Conservation (phyloP, 345 rosid genomes). For the Turritis glabra region DNA sequence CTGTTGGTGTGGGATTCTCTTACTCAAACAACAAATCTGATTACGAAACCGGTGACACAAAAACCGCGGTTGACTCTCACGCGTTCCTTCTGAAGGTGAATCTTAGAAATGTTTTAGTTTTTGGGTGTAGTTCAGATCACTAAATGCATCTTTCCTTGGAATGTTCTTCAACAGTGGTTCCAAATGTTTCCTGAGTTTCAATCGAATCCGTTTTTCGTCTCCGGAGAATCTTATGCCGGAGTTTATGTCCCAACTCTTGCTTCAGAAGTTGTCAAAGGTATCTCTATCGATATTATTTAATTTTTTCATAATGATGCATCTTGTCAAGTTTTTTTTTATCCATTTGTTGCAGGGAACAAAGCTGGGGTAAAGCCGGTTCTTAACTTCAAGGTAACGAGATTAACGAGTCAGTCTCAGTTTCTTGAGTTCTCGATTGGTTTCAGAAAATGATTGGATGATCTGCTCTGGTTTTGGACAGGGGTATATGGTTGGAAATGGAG, state of each 20-base stretch:
- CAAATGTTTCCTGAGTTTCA: slow-evolving; percentile 75
- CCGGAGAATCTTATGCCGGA: slow-evolving; percentile 98
- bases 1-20: slow-evolving; percentile 93
- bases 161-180: slow-evolving; percentile 68
- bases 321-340: neutral
- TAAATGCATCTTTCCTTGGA: neutral
- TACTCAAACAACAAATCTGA: slow-evolving; percentile 67
- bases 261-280: slow-evolving; percentile 78
- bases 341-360: slow-evolving; percentile 55
- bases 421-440: neutral
- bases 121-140: neutral
- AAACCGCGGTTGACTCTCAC: slow-evolving; percentile 82
- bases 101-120: neutral
- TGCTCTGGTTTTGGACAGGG: slow-evolving; percentile 50
- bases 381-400: slow-evolving; percentile 64
- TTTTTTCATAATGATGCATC: neutral
- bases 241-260: slow-evolving; percentile 92
- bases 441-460: neutral
- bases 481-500: slow-evolving; percentile 94
- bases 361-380: slow-evolving; percentile 62
- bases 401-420: neutral
- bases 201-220: slow-evolving; percentile 70
- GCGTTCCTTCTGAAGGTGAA: slow-evolving; percentile 75
- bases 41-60: slow-evolving; percentile 68
- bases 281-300: no score